A percentile compares a stretch with the other conserved stretches of the same genome.
Conservation (phyloP, 2,329 filamentous ascomycete species). For the Alternaria novae-zelandiae region DNA sequence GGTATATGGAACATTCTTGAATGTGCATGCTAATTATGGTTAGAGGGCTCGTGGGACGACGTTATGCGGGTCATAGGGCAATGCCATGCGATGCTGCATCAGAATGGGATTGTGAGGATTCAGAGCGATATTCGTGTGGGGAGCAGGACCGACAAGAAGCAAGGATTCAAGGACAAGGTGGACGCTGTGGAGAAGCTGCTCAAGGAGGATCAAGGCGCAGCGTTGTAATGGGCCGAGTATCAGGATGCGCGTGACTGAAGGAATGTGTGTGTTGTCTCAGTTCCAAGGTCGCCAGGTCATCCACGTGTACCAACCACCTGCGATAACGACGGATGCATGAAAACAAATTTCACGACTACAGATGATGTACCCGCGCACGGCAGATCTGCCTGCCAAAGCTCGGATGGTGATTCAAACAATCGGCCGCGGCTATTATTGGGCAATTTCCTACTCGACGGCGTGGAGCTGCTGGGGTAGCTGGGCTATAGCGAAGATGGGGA, state of each 20-base stretch:
- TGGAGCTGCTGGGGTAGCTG: conserved; percentile 8
- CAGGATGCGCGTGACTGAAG: conserved; percentile 3
- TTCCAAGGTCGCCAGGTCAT: conserved; percentile 7
- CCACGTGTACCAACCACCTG: conserved; percentile 1
- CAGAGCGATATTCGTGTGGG: conserved; percentile 90
- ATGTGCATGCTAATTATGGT: conserved; percentile 7
- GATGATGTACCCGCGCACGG: neutral
- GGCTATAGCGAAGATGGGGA: conserved; percentile 3
- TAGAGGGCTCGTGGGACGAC: conserved; percentile 90
- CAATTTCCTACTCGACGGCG: conserved; percentile 9
- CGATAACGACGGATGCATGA: conserved; percentile 3
- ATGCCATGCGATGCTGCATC: conserved; percentile 48
- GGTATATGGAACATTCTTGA: conserved; percentile 1
- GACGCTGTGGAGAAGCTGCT: conserved; percentile 63
- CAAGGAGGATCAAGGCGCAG: conserved; percentile 35
- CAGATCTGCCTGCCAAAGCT: conserved; percentile 8
- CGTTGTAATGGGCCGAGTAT: neutral
- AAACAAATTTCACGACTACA: conserved; percentile 9
- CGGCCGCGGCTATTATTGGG: conserved; percentile 31
- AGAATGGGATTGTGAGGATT: conserved; percentile 63
- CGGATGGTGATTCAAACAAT: conserved; percentile 1
- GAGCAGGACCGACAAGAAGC: conserved; percentile 83
- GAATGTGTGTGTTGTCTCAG: conserved; percentile 15
- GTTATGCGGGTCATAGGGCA: conserved; percentile 68
- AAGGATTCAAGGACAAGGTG: conserved; percentile 83